These are phyloP conservation scores for Umbelopsis sp. DNA, from an alignment of 192 early-diverging fungal species.

Conservation along the genomic window DNA sequence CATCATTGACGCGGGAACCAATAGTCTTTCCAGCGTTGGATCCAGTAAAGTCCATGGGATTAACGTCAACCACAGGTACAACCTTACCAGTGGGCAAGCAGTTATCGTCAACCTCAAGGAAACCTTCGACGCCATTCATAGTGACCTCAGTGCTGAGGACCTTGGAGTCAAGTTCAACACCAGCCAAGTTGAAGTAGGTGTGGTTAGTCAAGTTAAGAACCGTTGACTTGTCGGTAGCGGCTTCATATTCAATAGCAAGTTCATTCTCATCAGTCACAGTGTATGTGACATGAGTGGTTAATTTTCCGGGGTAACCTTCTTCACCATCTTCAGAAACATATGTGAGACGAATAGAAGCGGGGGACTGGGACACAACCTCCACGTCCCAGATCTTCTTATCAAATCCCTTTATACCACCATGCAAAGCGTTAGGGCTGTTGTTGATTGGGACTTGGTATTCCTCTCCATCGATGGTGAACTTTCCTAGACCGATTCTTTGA, in stretches of 20 bases:
- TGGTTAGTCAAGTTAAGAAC: conserved; percentile 84
- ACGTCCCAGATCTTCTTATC: conserved; percentile 68
- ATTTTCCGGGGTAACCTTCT: conserved; percentile 77
- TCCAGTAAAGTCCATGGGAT: conserved; percentile 59
- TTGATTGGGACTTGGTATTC: conserved; percentile 61
- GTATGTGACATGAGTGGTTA: conserved; percentile 62
- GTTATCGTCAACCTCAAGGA: conserved; percentile 51
- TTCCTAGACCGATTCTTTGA: conserved; percentile 57
- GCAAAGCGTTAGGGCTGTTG: conserved; percentile 79
- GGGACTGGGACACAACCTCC: conserved; percentile 38
- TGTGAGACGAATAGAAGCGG: conserved; percentile 57
- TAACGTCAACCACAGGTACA: conserved; percentile 34
- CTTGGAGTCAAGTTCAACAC: conserved; percentile 49
- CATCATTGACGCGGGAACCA: conserved; percentile 51
- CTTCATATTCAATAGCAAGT: conserved; percentile 53
- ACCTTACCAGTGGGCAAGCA: conserved; percentile 77
- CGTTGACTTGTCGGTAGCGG: conserved; percentile 50
- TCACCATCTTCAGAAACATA: conserved; percentile 70
- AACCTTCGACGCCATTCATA: conserved; percentile 49
- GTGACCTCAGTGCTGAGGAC: conserved; percentile 57
- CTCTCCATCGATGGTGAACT: conserved; percentile 63
- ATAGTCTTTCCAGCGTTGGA: conserved; percentile 45
- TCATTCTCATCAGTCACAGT: conserved; percentile 56
- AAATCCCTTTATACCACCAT: conserved; percentile 77
- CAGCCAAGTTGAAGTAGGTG: conserved; percentile 87